Evolutionary conservation across 805 yeast genomes (phyloP).

Genomic region (Candida andamanensis): DNA sequence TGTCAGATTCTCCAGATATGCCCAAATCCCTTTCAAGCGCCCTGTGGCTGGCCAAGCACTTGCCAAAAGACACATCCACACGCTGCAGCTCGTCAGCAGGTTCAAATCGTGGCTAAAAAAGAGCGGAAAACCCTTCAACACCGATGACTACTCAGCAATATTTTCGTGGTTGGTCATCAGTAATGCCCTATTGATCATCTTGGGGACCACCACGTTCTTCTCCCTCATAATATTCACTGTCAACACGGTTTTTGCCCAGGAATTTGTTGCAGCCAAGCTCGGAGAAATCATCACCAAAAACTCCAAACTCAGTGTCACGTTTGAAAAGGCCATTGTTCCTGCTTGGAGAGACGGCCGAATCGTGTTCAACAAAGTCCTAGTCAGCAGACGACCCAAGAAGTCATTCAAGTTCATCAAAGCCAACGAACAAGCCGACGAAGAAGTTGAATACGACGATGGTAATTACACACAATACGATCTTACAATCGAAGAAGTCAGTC

Average conservation of each 20-base stretch:
- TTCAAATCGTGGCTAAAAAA: constrained; percentile 68
- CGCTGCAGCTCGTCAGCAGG: too few species aligned
- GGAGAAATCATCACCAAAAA: constrained; percentile 84
- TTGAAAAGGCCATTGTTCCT: constrained; percentile 92
- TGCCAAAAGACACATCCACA: too few species aligned
- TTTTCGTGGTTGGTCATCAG: constrained; percentile 91
- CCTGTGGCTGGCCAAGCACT: too few species aligned
- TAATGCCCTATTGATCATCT: constrained; percentile 67
- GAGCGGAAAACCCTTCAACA: constrained; percentile 77
- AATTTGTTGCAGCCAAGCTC: constrained; percentile 70
- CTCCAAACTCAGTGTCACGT: constrained; percentile 75
- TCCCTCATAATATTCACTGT: constrained; percentile 71
- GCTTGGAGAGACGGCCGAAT: constrained; percentile 89
- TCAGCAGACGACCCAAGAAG: constrained; percentile 73
- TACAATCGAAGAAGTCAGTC: constrained; percentile 77
- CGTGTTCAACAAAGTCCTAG: constrained; percentile 77
- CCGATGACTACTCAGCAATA: constrained; percentile 89
- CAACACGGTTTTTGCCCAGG: constrained; percentile 86
- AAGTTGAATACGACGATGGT: constrained; percentile 66
- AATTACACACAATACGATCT: constrained; percentile 94
- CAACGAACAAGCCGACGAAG: constrained; percentile 33
- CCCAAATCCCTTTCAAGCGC: too few species aligned
- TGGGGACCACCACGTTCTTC: constrained; percentile 91
- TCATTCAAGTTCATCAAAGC: constrained; percentile 47
- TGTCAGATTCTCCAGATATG: too few species aligned